A percentile compares a stretch with the other conserved stretches of the same genome.
Conservation (phyloP, 805 yeast species). For the Pichia phayaonensis region DNA sequence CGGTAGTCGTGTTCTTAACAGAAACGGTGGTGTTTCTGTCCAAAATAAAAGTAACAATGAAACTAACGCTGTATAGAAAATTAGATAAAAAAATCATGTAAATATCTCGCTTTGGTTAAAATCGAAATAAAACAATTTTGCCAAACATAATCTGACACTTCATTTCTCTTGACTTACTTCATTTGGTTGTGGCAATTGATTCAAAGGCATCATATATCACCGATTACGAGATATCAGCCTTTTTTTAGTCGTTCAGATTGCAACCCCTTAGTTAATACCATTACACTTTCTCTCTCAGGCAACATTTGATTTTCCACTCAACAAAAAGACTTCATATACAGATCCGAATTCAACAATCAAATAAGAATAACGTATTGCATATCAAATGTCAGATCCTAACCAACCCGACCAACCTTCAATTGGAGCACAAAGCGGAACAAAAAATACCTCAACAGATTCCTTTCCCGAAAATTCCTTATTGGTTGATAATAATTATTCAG, state of each 20-base stretch:
- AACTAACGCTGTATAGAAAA: background rate
- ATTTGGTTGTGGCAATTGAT: background rate
- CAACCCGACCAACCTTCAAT: background rate
- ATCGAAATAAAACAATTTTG: background rate
- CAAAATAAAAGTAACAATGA: background rate
- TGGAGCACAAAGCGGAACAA: background rate
- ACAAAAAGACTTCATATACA: background rate
- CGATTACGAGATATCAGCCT: background rate
- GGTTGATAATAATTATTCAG: background rate
- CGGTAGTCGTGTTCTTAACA: slow-evolving; percentile 9
- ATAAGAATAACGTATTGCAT: background rate
- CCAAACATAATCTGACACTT: background rate
- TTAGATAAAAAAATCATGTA: background rate
- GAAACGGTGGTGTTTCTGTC: slow-evolving; percentile 4
- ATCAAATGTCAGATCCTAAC: background rate
- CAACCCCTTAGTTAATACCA: background rate
- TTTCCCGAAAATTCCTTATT: background rate
- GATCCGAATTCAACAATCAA: background rate
- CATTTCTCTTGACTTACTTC: background rate
- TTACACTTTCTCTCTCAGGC: background rate
- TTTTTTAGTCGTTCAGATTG: background rate
- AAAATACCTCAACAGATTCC: background rate
- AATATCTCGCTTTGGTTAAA: background rate
- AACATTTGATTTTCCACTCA: background rate
- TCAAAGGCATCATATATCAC: background rate